Evolutionary conservation across 371 early-diverging fungal species (phyloP).

Genomic region (Mortierella sp.): DNA sequence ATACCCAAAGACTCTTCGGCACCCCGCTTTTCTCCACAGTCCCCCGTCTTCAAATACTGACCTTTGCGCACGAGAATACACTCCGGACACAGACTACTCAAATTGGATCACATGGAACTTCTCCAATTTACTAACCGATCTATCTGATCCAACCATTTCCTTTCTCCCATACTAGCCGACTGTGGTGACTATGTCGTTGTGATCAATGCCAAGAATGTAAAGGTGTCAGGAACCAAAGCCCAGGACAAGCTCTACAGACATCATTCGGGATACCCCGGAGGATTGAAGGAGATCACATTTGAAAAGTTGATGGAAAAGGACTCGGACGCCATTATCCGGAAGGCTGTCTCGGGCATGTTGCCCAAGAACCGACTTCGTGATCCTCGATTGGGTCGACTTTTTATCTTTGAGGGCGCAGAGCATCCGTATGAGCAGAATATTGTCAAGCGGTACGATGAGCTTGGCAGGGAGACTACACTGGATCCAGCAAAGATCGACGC

Average conservation of each 20-base stretch:
- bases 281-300: constrained; percentile 85
- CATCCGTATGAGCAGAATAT: constrained; percentile 95
- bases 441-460: constrained; percentile 79
- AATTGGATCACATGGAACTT: background rate
- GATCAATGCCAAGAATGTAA: constrained; percentile 89
- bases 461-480: constrained; percentile 52
- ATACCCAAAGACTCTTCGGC: background rate
- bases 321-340: constrained; percentile 86
- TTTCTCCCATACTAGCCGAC: constrained; percentile 71
- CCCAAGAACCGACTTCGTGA: constrained; percentile 94
- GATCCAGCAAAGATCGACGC: constrained; percentile 49
- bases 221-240: constrained; percentile 88
- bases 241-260: constrained; percentile 90
- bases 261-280: constrained; percentile 94
- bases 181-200: constrained; percentile 98
- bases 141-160: background rate
- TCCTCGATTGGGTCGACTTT: constrained; percentile 80
- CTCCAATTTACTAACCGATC: background rate
- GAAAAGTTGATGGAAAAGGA: constrained; percentile 80
- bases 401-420: constrained; percentile 88
- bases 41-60: too few species aligned
- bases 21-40: background rate
- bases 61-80: too few species aligned
- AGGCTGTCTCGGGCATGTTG: constrained; percentile 96
- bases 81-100: background rate